Evolutionary conservation across 83 land plant genomes (phyloP), one percentile per base, ranked within the genome.

Genomic region (Diphasiastrum complanatum): DNA sequence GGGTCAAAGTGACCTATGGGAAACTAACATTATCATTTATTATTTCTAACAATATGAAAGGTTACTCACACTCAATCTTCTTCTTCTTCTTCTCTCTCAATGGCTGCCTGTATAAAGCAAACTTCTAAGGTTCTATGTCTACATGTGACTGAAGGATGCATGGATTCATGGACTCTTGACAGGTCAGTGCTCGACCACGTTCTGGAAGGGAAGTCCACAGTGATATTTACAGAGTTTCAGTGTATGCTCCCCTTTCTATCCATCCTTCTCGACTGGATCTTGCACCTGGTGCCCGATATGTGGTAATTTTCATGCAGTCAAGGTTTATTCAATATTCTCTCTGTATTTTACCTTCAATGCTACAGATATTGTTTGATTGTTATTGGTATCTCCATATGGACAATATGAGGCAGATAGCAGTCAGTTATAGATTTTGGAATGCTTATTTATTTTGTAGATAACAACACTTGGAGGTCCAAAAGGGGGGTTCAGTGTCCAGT

Each of bases 281-380:
- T 48, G 68, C 78, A 45, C 78, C 78, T 5, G 78, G 78, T 49
- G 74, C 73, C 27, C 59, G 69, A 29, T 69, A 61, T 48, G 27
- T 75, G 74, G 78, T 75, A 54, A 1, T 67, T 66, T n/a, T n/a
- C n/a, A n/a, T n/a, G n/a, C n/a, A n/a, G n/a, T n/a, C n/a, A n/a
- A n/a, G n/a, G n/a, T n/a, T n/a, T n/a, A n/a, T n/a, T n/a, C n/a
- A n/a, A n/a, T n/a, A n/a, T n/a, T n/a, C n/a, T n/a, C n/a, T n/a
- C n/a, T n/a, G n/a, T n/a, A n/a, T n/a, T n/a, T n/a, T n/a, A n/a
- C n/a, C n/a, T n/a, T n/a, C n/a, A n/a, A n/a, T n/a, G n/a, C n/a
- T n/a, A n/a, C n/a, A n/a, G n/a, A n/a, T n/a, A n/a, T n/a, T n/a
- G n/a, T n/a, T n/a, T n/a, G n/a, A n/a, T n/a, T n/a, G n/a, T n/a